These are phyloP conservation scores for Yamadazyma paraphyllophila DNA, from an alignment of 805 yeast genomes.

Conservation along the genomic window DNA sequence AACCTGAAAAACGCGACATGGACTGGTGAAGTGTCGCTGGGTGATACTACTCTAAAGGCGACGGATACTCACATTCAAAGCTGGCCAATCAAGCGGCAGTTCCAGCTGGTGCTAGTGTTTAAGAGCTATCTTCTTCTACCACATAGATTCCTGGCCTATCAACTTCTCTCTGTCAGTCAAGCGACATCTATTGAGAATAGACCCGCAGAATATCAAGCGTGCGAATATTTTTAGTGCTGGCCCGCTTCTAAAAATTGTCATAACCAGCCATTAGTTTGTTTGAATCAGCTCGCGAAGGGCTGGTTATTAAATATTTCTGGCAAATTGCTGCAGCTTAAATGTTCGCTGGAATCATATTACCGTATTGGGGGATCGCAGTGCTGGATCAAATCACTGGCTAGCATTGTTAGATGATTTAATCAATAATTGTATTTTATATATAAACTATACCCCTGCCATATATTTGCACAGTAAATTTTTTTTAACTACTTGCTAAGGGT, in stretches of 20 bases:
- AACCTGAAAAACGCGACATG: no score
- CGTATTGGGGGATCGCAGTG: constrained; percentile 3
- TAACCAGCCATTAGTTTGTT: constrained; percentile 8
- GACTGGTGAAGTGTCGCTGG: no score
- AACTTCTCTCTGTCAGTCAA: neutral
- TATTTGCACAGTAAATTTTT: neutral
- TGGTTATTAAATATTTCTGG: constrained; percentile 2
- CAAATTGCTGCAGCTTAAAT: neutral
- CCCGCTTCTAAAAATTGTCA: constrained; percentile 1
- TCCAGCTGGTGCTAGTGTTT: no score
- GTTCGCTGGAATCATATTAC: constrained; percentile 11
- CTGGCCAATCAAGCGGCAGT: no score
- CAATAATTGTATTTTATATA: neutral
- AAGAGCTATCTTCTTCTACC: no score
- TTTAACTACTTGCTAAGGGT: neutral
- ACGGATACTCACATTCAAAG: no score
- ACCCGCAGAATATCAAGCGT: neutral
- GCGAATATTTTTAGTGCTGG: constrained; percentile 1
- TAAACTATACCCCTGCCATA: neutral
- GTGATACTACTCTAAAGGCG: no score
- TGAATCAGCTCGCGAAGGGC: constrained; percentile 2
- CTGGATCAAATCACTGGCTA: constrained; percentile 8
- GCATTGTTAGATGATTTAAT: constrained; percentile 3
- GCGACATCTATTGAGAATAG: neutral
- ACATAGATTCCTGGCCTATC: no score